Evolutionary conservation across 164 flowering plant genomes (phyloP).

Genomic region (Vitis cinerea): DNA sequence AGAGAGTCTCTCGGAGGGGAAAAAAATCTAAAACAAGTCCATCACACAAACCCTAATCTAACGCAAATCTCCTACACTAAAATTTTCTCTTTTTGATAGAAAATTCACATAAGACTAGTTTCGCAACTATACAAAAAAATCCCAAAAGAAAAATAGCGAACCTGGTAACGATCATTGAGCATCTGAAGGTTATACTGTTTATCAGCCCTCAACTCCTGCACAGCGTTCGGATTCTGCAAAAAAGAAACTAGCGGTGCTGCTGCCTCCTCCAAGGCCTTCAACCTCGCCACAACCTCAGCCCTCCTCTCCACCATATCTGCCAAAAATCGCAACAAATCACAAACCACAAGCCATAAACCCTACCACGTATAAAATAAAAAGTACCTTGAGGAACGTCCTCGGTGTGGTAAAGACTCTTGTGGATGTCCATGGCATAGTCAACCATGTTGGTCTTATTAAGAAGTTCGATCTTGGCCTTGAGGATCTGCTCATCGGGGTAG

Average conservation of each 20-base stretch:
- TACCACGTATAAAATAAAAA: not conserved
- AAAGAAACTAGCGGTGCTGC: slow-evolving; percentile 78
- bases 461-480: slow-evolving; percentile 84
- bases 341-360: slow-evolving; percentile 8
- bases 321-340: slow-evolving; percentile 6
- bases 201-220: slow-evolving; percentile 80
- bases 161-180: slow-evolving; percentile 92
- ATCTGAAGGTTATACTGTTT: slow-evolving; percentile 90
- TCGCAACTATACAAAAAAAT: too few species aligned
- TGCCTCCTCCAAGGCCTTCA: slow-evolving; percentile 80
- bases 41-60: too few species aligned
- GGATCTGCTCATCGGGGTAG: slow-evolving; percentile 70
- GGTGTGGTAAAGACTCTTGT: slow-evolving; percentile 78
- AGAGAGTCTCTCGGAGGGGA: too few species aligned
- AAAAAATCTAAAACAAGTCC: too few species aligned
- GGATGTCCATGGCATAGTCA: slow-evolving; percentile 97
- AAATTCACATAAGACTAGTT: too few species aligned
- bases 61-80: too few species aligned
- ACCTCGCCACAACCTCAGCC: slow-evolving; percentile 73
- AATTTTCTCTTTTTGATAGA: too few species aligned
- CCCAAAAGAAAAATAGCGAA: slow-evolving; percentile 3
- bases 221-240: slow-evolving; percentile 65
- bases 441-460: slow-evolving; percentile 96
- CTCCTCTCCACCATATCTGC: slow-evolving; percentile 90
- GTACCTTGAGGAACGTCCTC: slow-evolving; percentile 93